Evolutionary conservation across 768 basidiomycete species (phyloP).

Genomic region (Lactifluus volemus): DNA sequence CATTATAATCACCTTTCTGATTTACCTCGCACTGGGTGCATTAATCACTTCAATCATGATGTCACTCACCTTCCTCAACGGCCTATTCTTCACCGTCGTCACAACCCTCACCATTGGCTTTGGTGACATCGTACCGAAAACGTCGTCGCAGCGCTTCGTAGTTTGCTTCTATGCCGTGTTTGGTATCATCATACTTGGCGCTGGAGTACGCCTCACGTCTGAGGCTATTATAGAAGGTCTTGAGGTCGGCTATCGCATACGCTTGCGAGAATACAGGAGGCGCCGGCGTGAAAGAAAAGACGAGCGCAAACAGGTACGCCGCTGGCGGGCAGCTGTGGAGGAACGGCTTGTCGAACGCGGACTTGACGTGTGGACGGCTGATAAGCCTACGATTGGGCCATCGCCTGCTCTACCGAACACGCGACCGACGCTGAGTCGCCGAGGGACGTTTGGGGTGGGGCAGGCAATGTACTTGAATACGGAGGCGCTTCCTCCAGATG

Average conservation of each 20-base stretch:
- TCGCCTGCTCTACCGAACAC: background rate
- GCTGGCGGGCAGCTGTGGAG: constrained; percentile 57
- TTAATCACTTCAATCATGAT: constrained; percentile 47
- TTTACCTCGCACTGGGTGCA: constrained; percentile 67
- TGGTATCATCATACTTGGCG: constrained; percentile 53
- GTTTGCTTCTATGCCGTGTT: constrained; percentile 47
- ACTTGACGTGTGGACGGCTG: constrained; percentile 45
- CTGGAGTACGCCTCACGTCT: constrained; percentile 24
- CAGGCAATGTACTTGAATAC: constrained; percentile 51
- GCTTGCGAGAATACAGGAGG: constrained; percentile 38
- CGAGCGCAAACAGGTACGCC: constrained; percentile 37
- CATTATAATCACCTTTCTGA: constrained; percentile 63
- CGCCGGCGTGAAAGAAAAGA: constrained; percentile 36
- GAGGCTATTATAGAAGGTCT: constrained; percentile 68
- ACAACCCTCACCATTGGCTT: constrained; percentile 64
- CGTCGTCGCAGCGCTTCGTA: constrained; percentile 47
- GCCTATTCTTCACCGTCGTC: constrained; percentile 69
- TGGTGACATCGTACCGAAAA: constrained; percentile 59
- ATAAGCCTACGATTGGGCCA: background rate
- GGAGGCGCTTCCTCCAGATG: constrained; percentile 43
- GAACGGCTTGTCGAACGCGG: constrained; percentile 48
- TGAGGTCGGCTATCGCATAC: constrained; percentile 53
- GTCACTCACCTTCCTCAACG: constrained; percentile 55
- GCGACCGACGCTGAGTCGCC: constrained; percentile 12
- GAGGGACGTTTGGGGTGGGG: constrained; percentile 23